phyloP scores from a whole-genome alignment of 164 flowering plant species.

The Protea cynaroides region DNA sequence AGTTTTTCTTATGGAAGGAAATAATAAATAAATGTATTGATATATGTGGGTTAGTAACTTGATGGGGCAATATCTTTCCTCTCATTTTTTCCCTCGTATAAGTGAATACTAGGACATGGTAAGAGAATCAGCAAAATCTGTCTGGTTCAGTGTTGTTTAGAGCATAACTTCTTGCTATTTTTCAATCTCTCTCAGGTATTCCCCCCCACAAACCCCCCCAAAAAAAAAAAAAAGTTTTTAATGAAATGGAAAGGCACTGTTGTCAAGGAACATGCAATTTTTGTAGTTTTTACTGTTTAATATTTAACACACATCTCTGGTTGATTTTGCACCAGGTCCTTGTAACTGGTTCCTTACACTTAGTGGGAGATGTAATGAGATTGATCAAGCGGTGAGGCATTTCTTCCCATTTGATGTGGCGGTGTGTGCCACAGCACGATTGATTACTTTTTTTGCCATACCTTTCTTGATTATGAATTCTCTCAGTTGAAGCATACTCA shows the following conservation, averaged over 20 bases:
- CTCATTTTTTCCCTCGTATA: neutral
- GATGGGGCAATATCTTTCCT: neutral
- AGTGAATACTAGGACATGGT: neutral
- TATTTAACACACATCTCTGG: neutral
- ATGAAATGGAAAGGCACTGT: neutral
- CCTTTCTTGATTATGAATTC: too few relatives aligned
- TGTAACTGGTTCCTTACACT: conserved; percentile 90
- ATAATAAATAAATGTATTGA: too few relatives aligned
- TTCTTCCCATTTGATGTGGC: too few relatives aligned
- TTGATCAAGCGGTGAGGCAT: conserved; percentile 49
- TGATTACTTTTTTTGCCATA: too few relatives aligned
- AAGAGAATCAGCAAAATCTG: neutral
- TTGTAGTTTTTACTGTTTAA: too few relatives aligned
- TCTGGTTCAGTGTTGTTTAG: neutral
- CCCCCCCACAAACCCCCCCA: too few relatives aligned
- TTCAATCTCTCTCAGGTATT: neutral
- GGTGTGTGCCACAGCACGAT: too few relatives aligned
- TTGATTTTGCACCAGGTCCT: conserved; percentile 49
- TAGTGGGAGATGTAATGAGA: conserved; percentile 78
- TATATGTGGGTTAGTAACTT: neutral
- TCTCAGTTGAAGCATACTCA: too few relatives aligned
- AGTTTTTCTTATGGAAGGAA: neutral
- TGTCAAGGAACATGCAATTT: too few relatives aligned
- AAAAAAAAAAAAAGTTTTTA: neutral
- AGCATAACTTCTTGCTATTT: neutral